phyloP scores from a whole-genome alignment of 2,329 filamentous ascomycete genomes.

The Mycosphaerelloides madeirae region DNA sequence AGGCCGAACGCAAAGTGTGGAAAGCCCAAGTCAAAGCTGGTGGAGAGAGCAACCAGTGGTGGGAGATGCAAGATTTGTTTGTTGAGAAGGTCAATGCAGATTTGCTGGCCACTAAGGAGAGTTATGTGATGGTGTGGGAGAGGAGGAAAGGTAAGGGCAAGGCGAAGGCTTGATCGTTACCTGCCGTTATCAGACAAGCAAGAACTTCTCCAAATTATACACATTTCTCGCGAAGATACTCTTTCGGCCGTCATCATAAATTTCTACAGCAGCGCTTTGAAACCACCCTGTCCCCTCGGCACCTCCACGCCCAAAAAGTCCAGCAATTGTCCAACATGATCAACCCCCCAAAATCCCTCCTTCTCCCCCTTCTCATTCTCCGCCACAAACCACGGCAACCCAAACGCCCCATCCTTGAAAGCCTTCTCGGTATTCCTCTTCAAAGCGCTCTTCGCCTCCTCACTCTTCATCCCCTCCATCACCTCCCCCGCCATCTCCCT shows the following conservation, averaged over 20 bases:
- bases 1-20: constrained; percentile 90
- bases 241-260: no score
- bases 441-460: constrained; percentile 46
- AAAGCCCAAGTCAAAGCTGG: constrained; percentile 81
- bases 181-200: no score
- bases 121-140: constrained; percentile 96
- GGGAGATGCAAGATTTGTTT: constrained; percentile 88
- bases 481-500: constrained; percentile 41
- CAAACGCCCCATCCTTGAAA: constrained; percentile 54
- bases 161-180: constrained; percentile 8
- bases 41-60: constrained; percentile 72
- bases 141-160: constrained; percentile 50
- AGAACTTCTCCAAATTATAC: no score
- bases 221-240: no score
- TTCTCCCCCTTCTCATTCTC: constrained; percentile 51
- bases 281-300: no score
- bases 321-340: constrained; percentile 54
- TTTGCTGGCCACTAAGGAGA: constrained; percentile 86
- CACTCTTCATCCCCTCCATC: constrained; percentile 26
- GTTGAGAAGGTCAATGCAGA: constrained; percentile 87
- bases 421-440: constrained; percentile 48
- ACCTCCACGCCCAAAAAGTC: no score
- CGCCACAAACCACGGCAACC: constrained; percentile 56
- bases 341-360: constrained; percentile 57
- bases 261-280: no score